These are phyloP conservation scores for Xylaria sp. DNA, from an alignment of 495 filamentous ascomycete genomes.

Conservation along the genomic window DNA sequence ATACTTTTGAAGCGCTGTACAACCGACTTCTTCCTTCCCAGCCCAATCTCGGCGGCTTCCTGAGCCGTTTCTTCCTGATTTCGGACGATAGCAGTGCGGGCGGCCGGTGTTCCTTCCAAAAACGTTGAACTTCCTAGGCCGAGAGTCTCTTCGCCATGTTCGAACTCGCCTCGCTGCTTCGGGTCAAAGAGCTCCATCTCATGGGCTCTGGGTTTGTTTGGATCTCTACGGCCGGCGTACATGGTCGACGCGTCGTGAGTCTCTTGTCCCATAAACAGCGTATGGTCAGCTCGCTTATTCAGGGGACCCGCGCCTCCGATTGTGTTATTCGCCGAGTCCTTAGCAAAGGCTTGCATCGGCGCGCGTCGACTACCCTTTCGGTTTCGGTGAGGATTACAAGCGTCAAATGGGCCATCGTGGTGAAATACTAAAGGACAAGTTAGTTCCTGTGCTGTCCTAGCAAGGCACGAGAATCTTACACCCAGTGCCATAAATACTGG, in stretches of 20 bases:
- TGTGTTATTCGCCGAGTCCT: constrained; percentile 88
- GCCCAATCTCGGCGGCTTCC: constrained; percentile 62
- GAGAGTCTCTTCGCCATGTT: constrained; percentile 83
- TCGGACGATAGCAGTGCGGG: constrained; percentile 80
- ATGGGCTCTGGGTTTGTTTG: constrained; percentile 35
- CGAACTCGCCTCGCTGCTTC: constrained; percentile 63
- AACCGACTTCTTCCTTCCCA: constrained; percentile 90
- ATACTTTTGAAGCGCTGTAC: constrained; percentile 83
- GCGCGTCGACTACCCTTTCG: constrained; percentile 80
- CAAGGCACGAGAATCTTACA: constrained; percentile 62
- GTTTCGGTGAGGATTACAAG: constrained; percentile 95
- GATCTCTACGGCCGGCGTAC: constrained; percentile 55
- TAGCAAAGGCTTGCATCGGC: constrained; percentile 96
- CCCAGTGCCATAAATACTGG: constrained; percentile 94
- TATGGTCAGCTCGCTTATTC: constrained; percentile 81
- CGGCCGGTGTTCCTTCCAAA: constrained; percentile 91
- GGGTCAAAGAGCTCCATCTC: constrained; percentile 60
- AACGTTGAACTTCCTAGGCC: constrained; percentile 96
- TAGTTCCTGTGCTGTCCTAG: constrained; percentile 7
- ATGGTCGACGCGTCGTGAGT: constrained; percentile 87
- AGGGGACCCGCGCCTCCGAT: constrained; percentile 87
- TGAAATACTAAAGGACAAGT: constrained; percentile 78
- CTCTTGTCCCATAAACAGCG: constrained; percentile 78
- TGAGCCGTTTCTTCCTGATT: constrained; percentile 70
- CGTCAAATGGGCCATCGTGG: constrained; percentile 98